Evolutionary conservation across 2,329 filamentous ascomycete species (phyloP).

Genomic region (Penicillium sp.): DNA sequence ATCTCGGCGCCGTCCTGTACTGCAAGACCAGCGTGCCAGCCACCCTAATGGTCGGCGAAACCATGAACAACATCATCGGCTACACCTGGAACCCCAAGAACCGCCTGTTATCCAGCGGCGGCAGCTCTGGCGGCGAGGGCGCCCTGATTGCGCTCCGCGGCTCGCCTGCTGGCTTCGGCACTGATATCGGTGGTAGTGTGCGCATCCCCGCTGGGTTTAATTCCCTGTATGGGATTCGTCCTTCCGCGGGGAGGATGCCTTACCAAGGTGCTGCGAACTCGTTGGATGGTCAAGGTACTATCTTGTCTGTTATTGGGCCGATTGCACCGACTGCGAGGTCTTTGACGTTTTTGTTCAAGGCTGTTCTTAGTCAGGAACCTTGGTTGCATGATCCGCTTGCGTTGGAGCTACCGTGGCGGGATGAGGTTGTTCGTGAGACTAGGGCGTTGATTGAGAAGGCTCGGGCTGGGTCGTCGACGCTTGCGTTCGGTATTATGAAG

Average conservation of each 20-base stretch:
- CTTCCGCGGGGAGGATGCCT: constrained; percentile 52
- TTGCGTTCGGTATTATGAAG: constrained; percentile 56
- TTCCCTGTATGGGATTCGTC: constrained; percentile 56
- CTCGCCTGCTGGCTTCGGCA: constrained; percentile 57
- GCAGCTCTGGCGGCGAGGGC: constrained; percentile 59
- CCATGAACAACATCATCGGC: constrained; percentile 60
- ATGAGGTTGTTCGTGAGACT: constrained; percentile 40
- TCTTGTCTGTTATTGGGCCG: constrained; percentile 63
- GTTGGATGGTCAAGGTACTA: constrained; percentile 62
- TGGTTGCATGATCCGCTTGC: constrained; percentile 67
- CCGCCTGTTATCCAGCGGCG: constrained; percentile 53
- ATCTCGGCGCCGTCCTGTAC: constrained; percentile 54
- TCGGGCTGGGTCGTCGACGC: constrained; percentile 29
- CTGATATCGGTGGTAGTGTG: constrained; percentile 57
- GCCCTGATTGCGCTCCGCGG: constrained; percentile 55
- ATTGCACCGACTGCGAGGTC: constrained; percentile 56
- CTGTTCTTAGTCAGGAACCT: constrained; percentile 57
- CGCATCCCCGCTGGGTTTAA: constrained; percentile 61
- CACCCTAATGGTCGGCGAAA: constrained; percentile 58
- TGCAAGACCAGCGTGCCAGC: constrained; percentile 57
- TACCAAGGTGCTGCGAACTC: constrained; percentile 61
- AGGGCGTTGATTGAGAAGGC: constrained; percentile 41
- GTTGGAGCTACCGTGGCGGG: constrained; percentile 63
- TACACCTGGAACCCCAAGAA: constrained; percentile 59
- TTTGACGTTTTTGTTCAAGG: constrained; percentile 55